Conservation (phyloP, 1,139 yeast genomes). For the Blastobotrys petasosporus region DNA sequence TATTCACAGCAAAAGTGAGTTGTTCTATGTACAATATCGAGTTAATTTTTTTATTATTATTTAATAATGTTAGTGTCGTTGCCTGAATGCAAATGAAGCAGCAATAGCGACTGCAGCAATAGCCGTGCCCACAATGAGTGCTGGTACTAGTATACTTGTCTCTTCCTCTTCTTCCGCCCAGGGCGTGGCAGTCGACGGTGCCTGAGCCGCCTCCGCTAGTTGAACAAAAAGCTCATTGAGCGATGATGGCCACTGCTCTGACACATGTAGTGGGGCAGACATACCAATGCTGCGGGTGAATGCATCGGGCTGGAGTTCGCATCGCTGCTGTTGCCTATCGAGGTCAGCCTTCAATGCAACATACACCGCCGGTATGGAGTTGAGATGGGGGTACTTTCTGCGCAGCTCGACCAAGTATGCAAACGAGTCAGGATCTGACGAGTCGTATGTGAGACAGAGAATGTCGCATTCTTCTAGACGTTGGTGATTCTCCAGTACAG, state of each 20-base stretch:
- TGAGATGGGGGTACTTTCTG: constrained; percentile 50
- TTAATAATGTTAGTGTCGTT: not conserved
- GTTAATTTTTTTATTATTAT: not conserved
- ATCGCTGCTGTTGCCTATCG: constrained; percentile 90
- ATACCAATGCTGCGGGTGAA: constrained; percentile 62
- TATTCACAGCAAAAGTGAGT: constrained; percentile 29
- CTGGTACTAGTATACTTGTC: constrained; percentile 41
- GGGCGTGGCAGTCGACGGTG: constrained; percentile 75
- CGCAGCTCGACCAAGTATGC: constrained; percentile 70
- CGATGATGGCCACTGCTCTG: constrained; percentile 85
- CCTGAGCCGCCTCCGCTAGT: constrained; percentile 80
- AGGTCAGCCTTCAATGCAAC: constrained; percentile 93
- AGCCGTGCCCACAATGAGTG: constrained; percentile 23
- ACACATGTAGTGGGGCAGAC: constrained; percentile 80
- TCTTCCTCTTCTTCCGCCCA: constrained; percentile 61
- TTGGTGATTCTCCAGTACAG: constrained; percentile 64
- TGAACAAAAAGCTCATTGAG: constrained; percentile 79
- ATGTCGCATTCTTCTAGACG: constrained; percentile 85
- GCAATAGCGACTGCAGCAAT: constrained; percentile 13
- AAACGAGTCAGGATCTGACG: constrained; percentile 93
- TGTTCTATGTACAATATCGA: not conserved
- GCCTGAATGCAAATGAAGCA: constrained; percentile 5
- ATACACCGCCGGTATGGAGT: constrained; percentile 72
- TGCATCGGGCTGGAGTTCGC: constrained; percentile 79
- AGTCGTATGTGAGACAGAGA: constrained; percentile 81